A percentile compares a stretch with the other conserved stretches of the same genome.
These are phyloP conservation scores for Mycena haematopus DNA, from an alignment of 768 basidiomycete species.

Conservation along the genomic window DNA sequence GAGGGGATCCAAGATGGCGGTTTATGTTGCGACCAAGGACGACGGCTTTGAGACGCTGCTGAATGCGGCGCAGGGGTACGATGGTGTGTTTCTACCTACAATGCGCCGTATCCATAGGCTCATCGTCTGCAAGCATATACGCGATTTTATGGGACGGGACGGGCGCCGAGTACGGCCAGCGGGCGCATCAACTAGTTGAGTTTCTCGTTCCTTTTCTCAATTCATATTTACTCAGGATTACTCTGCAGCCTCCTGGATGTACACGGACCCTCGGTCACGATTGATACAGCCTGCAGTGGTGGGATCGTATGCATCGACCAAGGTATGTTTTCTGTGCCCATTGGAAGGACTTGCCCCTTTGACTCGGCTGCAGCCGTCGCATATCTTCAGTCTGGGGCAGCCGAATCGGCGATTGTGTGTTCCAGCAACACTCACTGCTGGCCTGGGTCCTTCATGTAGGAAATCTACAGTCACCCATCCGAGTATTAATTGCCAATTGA, in stretches of 20 bases:
- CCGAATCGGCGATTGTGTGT: constrained; percentile 24
- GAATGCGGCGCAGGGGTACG: constrained; percentile 25
- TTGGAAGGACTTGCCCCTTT: no score
- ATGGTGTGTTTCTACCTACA: constrained; percentile 19
- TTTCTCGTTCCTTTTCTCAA: no score
- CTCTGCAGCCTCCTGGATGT: constrained; percentile 26
- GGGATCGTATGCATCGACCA: constrained; percentile 30
- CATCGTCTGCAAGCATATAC: constrained; percentile 20
- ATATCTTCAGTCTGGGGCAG: constrained; percentile 21
- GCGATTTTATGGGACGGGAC: constrained; percentile 26
- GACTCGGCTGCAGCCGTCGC: constrained; percentile 14
- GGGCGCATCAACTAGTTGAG: constrained; percentile 31
- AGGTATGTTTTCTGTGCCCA: no score
- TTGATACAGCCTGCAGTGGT: constrained; percentile 30
- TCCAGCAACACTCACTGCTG: constrained; percentile 30
- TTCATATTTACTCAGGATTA: no score
- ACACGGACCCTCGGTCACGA: constrained; percentile 27
- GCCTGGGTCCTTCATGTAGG: constrained; percentile 28
- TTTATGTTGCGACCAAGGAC: constrained; percentile 27
- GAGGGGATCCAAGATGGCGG: constrained; percentile 22
- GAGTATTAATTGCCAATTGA: neutral
- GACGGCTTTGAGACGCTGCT: constrained; percentile 25
- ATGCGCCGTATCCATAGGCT: neutral
- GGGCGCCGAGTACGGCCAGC: constrained; percentile 24
- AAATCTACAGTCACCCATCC: neutral